Evolutionary conservation across 371 early-diverging fungal genomes (phyloP), one percentile per base, ranked within the genome.

Genomic region (Mortierella sp.): DNA sequence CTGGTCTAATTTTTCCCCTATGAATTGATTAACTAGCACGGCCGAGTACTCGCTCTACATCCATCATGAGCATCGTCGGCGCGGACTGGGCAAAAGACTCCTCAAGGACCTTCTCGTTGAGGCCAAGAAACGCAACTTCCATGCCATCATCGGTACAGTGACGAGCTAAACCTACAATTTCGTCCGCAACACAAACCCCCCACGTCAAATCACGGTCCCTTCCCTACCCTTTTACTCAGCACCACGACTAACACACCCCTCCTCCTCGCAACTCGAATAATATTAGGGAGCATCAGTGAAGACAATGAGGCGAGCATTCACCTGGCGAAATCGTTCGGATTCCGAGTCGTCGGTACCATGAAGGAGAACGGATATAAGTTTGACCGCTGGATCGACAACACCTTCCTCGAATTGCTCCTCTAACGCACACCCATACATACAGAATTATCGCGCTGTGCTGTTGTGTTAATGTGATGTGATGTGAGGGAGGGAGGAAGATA

Each of bases 41-140:
- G 73, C 67, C 41, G 73, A 73, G 58, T 73, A 73, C 66, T 73
- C 73, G 26, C 7, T 73, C 24, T 73, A 73, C 58, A 73, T 73
- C 55, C 73, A 73, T 34, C 55, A 73, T 24, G 73, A 73, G 14
- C 73, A 73, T 22, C 66, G 73, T 2, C 47, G 66, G 10, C 55
- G 61, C 14, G 73, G 73, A 1, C 45, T 73, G 24, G 73, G 73
- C 4, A 66, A 67, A 39, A 10, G 40, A 10, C 67, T 73, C 29
- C 48, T 73, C 47, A 41, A 31, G n/a, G 73, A 73, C 31, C 55
- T 73, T 24, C 41, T 73, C 19, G 39, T 55, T 26, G 58, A 66
- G 40, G 73, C 66, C 48, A 73, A 73, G 58, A 11, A 4, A 10
- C 66, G 55, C 24, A 50, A 43, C 10, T 73, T 55, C 29, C 73